Percentiles rank a stretch among this genome's conserved stretches.
These are phyloP conservation scores for Colletotrichum shisoi DNA, from an alignment of 2,329 filamentous ascomycete genomes.

Conservation along the genomic window DNA sequence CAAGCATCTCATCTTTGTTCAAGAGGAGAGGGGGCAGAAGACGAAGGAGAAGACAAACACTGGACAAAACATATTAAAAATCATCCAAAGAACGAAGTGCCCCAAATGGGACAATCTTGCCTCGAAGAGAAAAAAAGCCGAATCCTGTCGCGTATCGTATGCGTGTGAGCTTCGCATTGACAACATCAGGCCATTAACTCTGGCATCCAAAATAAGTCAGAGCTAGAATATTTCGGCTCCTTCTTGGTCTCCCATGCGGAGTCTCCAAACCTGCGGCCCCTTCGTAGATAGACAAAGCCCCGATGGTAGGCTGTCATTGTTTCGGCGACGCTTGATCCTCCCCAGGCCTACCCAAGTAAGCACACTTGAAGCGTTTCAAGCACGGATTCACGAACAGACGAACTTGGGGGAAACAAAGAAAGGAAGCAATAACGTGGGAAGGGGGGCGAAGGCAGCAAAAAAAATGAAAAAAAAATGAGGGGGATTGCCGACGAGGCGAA, in stretches of 20 bases:
- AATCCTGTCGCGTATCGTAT: conserved; percentile 6
- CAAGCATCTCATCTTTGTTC: conserved; percentile 18
- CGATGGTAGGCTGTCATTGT: conserved; percentile 1
- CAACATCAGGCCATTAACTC: conserved; percentile 7
- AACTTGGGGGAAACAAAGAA: background rate
- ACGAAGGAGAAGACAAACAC: background rate
- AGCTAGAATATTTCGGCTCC: no score
- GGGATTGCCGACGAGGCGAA: background rate
- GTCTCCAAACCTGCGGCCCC: background rate
- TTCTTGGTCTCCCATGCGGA: background rate
- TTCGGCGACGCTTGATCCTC: background rate
- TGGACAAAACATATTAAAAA: conserved; percentile 35
- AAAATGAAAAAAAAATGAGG: background rate
- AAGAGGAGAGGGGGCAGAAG: background rate
- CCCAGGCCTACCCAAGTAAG: background rate
- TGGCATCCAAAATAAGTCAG: background rate
- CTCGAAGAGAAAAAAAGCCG: background rate
- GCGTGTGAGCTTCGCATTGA: conserved; percentile 21
- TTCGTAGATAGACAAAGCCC: background rate
- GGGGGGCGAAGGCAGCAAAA: background rate
- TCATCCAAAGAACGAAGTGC: conserved; percentile 8
- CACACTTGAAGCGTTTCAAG: background rate
- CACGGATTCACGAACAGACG: background rate
- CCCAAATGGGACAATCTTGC: background rate
- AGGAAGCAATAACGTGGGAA: background rate